These are phyloP conservation scores for Taphrina flavorubra DNA, from an alignment of 1,139 yeast species.

Conservation along the genomic window DNA sequence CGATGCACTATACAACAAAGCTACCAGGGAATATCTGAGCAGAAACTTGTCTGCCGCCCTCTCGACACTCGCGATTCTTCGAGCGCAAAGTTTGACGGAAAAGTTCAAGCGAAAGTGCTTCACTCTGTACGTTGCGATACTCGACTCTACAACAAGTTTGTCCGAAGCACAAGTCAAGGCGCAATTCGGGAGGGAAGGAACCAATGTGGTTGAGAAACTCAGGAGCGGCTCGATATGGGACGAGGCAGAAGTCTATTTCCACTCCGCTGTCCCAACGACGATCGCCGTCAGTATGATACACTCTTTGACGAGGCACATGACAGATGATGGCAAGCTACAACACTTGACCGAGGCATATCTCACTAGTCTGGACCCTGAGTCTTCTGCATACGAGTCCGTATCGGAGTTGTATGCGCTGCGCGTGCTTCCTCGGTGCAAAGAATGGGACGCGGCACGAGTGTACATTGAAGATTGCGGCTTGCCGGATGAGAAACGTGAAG, in stretches of 20 bases:
- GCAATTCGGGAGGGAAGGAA: constrained; percentile 23
- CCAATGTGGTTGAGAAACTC: constrained; percentile 1
- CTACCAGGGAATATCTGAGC: constrained; percentile 27
- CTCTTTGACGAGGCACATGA: constrained; percentile 23
- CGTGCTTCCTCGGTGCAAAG: constrained; percentile 34
- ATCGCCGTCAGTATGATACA: constrained; percentile 21
- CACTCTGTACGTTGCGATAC: constrained; percentile 28
- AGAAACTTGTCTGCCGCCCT: constrained; percentile 21
- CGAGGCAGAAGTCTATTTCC: constrained; percentile 23
- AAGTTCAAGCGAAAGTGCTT: constrained; percentile 28
- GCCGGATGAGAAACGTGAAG: constrained; percentile 10
- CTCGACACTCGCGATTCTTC: constrained; percentile 10
- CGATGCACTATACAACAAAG: constrained; percentile 26
- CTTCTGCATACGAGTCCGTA: constrained; percentile 17
- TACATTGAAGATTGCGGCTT: constrained; percentile 26
- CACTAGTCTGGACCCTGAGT: constrained; percentile 23
- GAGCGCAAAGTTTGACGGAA: constrained; percentile 12
- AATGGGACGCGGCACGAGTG: constrained; percentile 35
- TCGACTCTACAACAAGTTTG: constrained; percentile 28
- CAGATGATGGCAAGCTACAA: constrained; percentile 20
- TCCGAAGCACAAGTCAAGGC: constrained; percentile 2
- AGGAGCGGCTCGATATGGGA: constrained; percentile 28
- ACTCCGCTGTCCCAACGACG: constrained; percentile 4
- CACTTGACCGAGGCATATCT: constrained; percentile 24
- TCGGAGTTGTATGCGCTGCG: constrained; percentile 39